Conservation (phyloP, 306 rosid genomes). For the Luffa aegyptiaca region DNA sequence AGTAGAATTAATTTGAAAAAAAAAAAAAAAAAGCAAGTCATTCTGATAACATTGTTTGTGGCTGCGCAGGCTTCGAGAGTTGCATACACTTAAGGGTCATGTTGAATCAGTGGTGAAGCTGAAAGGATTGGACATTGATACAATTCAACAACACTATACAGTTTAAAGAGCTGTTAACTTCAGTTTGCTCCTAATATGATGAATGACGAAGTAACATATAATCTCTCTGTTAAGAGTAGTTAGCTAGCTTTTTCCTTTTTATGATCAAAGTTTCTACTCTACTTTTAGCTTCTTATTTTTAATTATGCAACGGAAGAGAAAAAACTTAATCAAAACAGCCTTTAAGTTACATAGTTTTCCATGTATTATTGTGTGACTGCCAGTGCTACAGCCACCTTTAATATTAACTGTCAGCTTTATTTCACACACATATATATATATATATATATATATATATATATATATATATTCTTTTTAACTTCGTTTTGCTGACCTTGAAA, state of each 20-base stretch:
- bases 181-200: background rate
- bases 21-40: too few relatives aligned
- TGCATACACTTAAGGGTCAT: slow-evolving; percentile 84
- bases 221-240: background rate
- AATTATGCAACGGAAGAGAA: background rate
- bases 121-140: slow-evolving; percentile 90
- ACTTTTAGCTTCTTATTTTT: background rate
- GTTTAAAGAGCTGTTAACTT: slow-evolving; percentile 29
- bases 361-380: background rate
- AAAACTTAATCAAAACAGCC: background rate
- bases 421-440: too few relatives aligned
- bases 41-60: background rate
- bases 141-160: slow-evolving; percentile 90
- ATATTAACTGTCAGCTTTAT: too few relatives aligned
- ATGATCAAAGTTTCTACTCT: background rate
- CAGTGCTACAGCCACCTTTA: background rate
- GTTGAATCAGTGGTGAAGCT: slow-evolving; percentile 99
- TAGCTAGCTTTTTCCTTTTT: background rate
- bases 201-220: slow-evolving; percentile 26
- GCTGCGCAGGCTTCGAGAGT: slow-evolving; percentile 75
- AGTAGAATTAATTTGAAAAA: too few relatives aligned
- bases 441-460: too few relatives aligned
- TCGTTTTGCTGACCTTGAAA: too few relatives aligned
- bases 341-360: background rate
- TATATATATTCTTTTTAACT: too few relatives aligned